phyloP scores from a whole-genome alignment of 768 basidiomycete genomes.

The Mycena venus region DNA sequence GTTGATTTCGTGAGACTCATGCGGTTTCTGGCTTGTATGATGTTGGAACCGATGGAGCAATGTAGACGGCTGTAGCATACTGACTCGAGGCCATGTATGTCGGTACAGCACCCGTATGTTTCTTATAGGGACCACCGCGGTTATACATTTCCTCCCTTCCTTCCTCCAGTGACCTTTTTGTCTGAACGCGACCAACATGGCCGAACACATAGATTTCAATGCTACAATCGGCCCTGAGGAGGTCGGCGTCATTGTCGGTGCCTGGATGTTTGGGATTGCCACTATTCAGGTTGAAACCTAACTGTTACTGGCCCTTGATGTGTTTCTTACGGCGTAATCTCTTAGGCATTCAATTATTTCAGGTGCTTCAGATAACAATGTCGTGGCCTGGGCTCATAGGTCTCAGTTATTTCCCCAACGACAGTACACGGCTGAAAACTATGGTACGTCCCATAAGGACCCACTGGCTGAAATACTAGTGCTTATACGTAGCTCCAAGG shows the following conservation, averaged over 20 bases:
- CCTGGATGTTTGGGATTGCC: conserved; percentile 22
- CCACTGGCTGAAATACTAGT: not conserved
- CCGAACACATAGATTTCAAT: conserved; percentile 13
- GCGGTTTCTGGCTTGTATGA: too few species aligned
- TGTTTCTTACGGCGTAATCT: not conserved
- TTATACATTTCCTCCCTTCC: too few species aligned
- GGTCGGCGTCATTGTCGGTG: conserved; percentile 18
- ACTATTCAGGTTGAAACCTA: not conserved
- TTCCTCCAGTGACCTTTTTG: not conserved
- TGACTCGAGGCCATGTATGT: too few species aligned
- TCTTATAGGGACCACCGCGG: too few species aligned
- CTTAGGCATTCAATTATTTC: conserved; percentile 17
- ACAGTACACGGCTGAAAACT: not conserved
- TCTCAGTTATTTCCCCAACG: conserved; percentile 4
- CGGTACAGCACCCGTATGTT: too few species aligned
- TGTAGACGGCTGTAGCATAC: too few species aligned
- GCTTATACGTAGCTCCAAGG: not conserved
- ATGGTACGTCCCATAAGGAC: not conserved
- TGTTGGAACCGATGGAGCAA: too few species aligned
- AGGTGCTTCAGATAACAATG: not conserved
- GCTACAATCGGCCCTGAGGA: conserved; percentile 22
- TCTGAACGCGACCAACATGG: not conserved
- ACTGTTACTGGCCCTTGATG: not conserved
- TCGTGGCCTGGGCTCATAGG: not conserved
- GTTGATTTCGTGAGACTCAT: too few species aligned